Evolutionary conservation across 176 grass and related monocot genomes (phyloP).

Genomic region (Aegilops sharonensis): DNA sequence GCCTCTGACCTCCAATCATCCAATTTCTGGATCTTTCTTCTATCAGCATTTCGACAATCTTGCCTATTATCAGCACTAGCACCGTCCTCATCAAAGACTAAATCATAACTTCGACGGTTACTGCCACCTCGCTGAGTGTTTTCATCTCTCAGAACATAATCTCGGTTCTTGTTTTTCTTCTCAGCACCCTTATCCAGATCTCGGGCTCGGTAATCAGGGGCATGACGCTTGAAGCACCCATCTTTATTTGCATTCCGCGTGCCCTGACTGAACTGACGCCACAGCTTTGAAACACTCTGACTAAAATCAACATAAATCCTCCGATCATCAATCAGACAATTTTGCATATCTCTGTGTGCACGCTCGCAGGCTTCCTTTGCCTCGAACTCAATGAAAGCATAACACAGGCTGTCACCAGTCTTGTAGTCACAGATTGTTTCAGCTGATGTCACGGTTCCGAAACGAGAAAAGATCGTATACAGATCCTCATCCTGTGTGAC

Average conservation of each 20-base stretch:
- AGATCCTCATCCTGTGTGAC: constrained; percentile 93
- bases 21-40: constrained; percentile 43
- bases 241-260: constrained; percentile 69
- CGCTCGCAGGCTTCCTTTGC: constrained; percentile 66
- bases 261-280: constrained; percentile 79
- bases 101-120: constrained; percentile 71
- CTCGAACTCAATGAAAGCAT: constrained; percentile 91
- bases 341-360: constrained; percentile 90
- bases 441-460: constrained; percentile 78
- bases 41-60: constrained; percentile 19
- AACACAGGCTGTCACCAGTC: constrained; percentile 87
- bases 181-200: constrained; percentile 45
- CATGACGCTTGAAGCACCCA: constrained; percentile 78
- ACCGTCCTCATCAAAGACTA: constrained; percentile 61
- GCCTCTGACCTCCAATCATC: constrained; percentile 31
- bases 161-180: constrained; percentile 42
- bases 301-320: constrained; percentile 98
- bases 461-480: constrained; percentile 89
- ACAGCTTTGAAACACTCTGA: constrained; percentile 87
- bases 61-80: constrained; percentile 3
- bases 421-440: constrained; percentile 77
- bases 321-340: constrained; percentile 82
- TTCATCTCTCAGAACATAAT: constrained; percentile 78
- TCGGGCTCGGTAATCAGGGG: constrained; percentile 53
- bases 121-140: constrained; percentile 62